Percentiles rank a stretch among this genome's conserved stretches.
Evolutionary conservation across 2,329 filamentous ascomycete genomes (phyloP).

Genomic region (Talaromyces funiculosus): DNA sequence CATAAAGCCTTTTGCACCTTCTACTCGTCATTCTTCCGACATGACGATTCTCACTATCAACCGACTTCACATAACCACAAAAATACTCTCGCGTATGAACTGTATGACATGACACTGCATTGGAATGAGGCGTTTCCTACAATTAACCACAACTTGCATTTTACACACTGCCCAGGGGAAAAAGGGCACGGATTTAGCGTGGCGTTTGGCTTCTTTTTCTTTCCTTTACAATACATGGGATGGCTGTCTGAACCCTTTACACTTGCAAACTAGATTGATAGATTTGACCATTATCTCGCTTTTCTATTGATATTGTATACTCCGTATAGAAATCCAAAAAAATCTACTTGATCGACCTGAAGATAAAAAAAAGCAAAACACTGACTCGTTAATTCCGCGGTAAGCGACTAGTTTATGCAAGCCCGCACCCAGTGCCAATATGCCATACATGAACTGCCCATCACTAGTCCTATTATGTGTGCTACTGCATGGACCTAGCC

Average conservation of each 20-base stretch:
- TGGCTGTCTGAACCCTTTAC: conserved; percentile 7
- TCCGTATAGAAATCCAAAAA: background rate
- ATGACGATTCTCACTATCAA: background rate
- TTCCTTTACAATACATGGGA: background rate
- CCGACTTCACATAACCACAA: background rate
- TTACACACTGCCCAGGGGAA: background rate
- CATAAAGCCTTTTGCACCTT: conserved; percentile 8
- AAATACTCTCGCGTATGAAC: background rate
- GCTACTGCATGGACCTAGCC: background rate
- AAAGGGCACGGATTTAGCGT: background rate
- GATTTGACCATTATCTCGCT: background rate
- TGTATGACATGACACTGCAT: conserved; percentile 3
- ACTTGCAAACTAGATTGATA: background rate
- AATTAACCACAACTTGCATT: background rate
- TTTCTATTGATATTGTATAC: background rate
- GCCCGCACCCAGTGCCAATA: no score
- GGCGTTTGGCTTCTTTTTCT: background rate
- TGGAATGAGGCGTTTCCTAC: background rate
- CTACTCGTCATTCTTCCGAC: background rate
- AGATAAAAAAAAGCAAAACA: background rate
- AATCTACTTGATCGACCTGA: background rate
- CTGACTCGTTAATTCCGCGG: background rate
- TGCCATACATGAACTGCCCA: background rate
- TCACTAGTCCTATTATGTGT: background rate
- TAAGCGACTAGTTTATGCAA: background rate